These are phyloP conservation scores for Prunus mongolica DNA, from an alignment of 306 rosid genomes.

Conservation along the genomic window DNA sequence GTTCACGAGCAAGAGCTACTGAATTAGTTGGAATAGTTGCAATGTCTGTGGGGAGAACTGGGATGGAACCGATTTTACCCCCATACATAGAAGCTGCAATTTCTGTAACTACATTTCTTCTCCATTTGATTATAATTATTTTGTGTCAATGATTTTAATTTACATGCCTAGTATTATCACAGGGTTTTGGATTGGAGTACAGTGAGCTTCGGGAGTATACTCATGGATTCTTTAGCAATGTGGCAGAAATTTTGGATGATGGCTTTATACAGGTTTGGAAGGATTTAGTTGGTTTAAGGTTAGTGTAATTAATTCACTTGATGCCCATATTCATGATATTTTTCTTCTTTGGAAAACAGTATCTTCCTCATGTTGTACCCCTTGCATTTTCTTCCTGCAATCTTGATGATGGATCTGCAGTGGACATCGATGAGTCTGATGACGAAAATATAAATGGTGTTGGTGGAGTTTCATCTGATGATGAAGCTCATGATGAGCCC, in stretches of 20 bases:
- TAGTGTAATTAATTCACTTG: conserved; percentile 17
- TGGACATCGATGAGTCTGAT: conserved; percentile 82
- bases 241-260: conserved; percentile 86
- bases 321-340: conserved; percentile 25
- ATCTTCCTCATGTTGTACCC: conserved; percentile 94
- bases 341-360: conserved; percentile 52
- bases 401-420: conserved; percentile 98
- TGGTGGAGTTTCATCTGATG: conserved; percentile 98
- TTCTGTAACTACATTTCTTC: conserved; percentile 51
- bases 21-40: conserved; percentile 99
- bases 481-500: conserved; percentile 95
- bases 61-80: conserved; percentile 92
- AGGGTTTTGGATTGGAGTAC: conserved; percentile 91
- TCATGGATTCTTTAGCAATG: conserved; percentile 96
- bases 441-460: conserved; percentile 77
- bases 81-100: conserved; percentile 94
- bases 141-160: conserved; percentile 7
- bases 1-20: conserved; percentile 95
- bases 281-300: conserved; percentile 15
- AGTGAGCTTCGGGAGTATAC: conserved; percentile 98
- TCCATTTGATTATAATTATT: conserved; percentile 15
- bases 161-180: conserved; percentile 25
- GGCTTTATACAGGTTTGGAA: conserved; percentile 73
- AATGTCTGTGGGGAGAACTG: conserved; percentile 80
- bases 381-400: conserved; percentile 92